phyloP scores from a whole-genome alignment of 768 basidiomycete genomes.

The Tylopilus plumbeoviolaceoides region DNA sequence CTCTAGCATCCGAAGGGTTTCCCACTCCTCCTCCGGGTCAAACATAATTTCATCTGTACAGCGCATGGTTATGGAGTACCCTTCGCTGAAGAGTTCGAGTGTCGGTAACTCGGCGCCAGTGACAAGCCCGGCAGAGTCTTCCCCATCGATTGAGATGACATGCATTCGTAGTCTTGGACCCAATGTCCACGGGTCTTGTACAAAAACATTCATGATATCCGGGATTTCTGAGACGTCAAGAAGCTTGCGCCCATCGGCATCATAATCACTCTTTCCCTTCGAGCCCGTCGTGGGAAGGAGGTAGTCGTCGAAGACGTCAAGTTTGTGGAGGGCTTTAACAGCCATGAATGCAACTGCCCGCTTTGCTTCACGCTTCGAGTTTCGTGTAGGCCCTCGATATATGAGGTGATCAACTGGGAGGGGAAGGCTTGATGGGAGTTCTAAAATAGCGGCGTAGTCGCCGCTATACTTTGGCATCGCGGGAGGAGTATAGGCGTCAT shows the following conservation, averaged over 20 bases:
- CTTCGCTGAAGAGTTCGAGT: conserved; percentile 40
- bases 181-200: conserved; percentile 65
- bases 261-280: conserved; percentile 45
- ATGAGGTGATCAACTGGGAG: conserved; percentile 50
- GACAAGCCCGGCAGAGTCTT: conserved; percentile 55
- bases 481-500: conserved; percentile 61
- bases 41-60: conserved; percentile 47
- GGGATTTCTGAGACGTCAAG: conserved; percentile 45
- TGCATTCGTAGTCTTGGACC: conserved; percentile 61
- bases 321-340: conserved; percentile 59
- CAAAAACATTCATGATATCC: conserved; percentile 52
- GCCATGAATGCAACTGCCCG: conserved; percentile 80
- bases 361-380: conserved; percentile 77
- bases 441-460: conserved; percentile 54
- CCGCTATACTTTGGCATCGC: conserved; percentile 60
- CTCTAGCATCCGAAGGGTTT: conserved; percentile 51
- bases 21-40: conserved; percentile 41
- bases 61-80: conserved; percentile 35
- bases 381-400: conserved; percentile 55
- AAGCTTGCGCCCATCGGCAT: conserved; percentile 47
- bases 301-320: conserved; percentile 81
- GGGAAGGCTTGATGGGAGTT: conserved; percentile 64
- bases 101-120: conserved; percentile 57
- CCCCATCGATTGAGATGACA: conserved; percentile 48
- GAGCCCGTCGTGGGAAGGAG: conserved; percentile 65